Conservation (phyloP, 306 rosid species). For the Quillaja saponaria region DNA sequence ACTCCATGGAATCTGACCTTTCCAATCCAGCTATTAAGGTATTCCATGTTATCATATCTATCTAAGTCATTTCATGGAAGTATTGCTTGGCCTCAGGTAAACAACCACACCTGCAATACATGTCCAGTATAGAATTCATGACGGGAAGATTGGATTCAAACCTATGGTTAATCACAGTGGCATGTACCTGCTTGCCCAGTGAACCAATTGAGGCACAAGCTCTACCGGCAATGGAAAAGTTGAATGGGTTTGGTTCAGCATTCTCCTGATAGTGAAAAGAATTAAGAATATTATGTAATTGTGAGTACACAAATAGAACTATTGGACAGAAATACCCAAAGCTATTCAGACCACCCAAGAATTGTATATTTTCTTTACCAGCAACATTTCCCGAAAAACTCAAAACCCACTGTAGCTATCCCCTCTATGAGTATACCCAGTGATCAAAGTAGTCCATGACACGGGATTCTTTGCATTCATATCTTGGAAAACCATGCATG, state of each 20-base stretch:
- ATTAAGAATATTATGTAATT: too few species aligned
- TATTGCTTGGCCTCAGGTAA: constrained; percentile 57
- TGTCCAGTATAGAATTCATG: constrained; percentile 69
- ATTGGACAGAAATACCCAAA: too few species aligned
- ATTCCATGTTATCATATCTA: constrained; percentile 74
- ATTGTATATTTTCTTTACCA: too few species aligned
- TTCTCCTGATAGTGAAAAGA: constrained; percentile 63
- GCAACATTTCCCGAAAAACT: constrained; percentile 64
- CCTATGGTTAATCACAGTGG: constrained; percentile 61
- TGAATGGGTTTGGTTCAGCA: constrained; percentile 55
- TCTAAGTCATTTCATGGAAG: constrained; percentile 55
- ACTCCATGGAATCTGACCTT: constrained; percentile 52
- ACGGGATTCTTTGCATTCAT: constrained; percentile 53
- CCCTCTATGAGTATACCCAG: constrained; percentile 71
- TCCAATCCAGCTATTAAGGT: constrained; percentile 72
- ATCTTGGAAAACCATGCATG: constrained; percentile 52
- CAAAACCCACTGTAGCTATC: constrained; percentile 56
- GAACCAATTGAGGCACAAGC: constrained; percentile 62
- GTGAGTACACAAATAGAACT: too few species aligned
- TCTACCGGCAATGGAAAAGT: constrained; percentile 76
- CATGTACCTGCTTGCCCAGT: constrained; percentile 67
- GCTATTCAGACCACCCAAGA: too few species aligned
- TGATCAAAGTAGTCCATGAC: constrained; percentile 73
- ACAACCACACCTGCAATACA: constrained; percentile 74
- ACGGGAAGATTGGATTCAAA: constrained; percentile 60